phyloP scores from a whole-genome alignment of 1,139 yeast species.

The Hansenula sp. region DNA sequence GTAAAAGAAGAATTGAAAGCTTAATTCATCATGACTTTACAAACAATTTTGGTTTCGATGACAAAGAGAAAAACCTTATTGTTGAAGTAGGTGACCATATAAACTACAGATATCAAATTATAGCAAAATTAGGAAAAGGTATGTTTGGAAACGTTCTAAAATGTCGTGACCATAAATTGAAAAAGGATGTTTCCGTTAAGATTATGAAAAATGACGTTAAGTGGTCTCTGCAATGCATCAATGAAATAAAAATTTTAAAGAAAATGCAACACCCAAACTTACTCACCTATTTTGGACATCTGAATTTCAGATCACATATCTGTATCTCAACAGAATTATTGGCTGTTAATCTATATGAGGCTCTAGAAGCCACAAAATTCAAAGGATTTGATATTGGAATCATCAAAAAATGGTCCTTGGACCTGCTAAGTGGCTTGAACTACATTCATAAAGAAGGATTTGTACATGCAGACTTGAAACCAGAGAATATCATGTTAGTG shows the following conservation, averaged over 20 bases:
- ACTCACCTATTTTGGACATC: slow-evolving; percentile 60
- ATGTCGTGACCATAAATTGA: slow-evolving; percentile 64
- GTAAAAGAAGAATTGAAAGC: slow-evolving; percentile 3
- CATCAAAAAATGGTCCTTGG: slow-evolving; percentile 46
- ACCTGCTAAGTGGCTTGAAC: slow-evolving; percentile 55
- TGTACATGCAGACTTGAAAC: slow-evolving; percentile 79
- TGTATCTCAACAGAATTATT: slow-evolving; percentile 76
- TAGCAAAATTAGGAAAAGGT: slow-evolving; percentile 65
- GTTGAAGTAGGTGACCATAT: slow-evolving; percentile 64
- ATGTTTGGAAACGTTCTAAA: slow-evolving; percentile 79
- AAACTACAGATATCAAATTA: slow-evolving; percentile 66
- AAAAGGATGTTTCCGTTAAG: slow-evolving; percentile 62
- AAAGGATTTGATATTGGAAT: slow-evolving; percentile 55
- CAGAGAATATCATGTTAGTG: slow-evolving; percentile 58
- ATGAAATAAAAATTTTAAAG: slow-evolving; percentile 69
- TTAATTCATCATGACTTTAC: slow-evolving; percentile 6
- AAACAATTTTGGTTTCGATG: slow-evolving; percentile 71
- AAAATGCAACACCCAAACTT: slow-evolving; percentile 41
- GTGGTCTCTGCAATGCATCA: slow-evolving; percentile 75
- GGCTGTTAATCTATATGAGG: slow-evolving; percentile 46
- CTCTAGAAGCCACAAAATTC: slow-evolving; percentile 54
- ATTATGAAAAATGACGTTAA: slow-evolving; percentile 70
- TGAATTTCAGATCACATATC: slow-evolving; percentile 77
- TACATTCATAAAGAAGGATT: slow-evolving; percentile 53
- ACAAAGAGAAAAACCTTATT: slow-evolving; percentile 58